A percentile compares a stretch with the other conserved stretches of the same genome.
phyloP scores from a whole-genome alignment of 352 stramenopile species.

The Phytophthora pistaciae region DNA sequence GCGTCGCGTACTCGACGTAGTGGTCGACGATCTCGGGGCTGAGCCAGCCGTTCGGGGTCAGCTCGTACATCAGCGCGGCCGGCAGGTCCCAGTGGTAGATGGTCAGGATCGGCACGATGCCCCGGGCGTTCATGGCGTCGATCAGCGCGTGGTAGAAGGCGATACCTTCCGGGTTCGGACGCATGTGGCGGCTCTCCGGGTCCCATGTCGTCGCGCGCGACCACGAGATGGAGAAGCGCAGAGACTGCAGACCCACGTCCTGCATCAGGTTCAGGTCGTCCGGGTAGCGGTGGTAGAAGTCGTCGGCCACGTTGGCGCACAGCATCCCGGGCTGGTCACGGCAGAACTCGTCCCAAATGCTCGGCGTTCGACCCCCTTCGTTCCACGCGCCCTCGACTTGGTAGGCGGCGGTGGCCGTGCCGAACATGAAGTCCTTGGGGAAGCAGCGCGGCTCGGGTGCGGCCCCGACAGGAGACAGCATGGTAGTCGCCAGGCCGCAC shows the following conservation, averaged over 20 bases:
- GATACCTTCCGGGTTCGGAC: constrained; percentile 34
- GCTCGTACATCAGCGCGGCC: constrained; percentile 34
- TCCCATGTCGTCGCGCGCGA: constrained; percentile 42
- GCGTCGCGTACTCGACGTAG: constrained; percentile 75
- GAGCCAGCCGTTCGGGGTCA: constrained; percentile 46
- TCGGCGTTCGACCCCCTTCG: constrained; percentile 29
- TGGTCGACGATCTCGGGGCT: constrained; percentile 29
- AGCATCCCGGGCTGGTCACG: constrained; percentile 54
- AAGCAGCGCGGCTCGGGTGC: constrained; percentile 27
- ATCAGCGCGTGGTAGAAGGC: constrained; percentile 44
- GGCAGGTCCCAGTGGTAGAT: constrained; percentile 39
- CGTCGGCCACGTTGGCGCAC: constrained; percentile 88
- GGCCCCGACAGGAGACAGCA: constrained; percentile 7
- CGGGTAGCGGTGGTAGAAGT: constrained; percentile 90
- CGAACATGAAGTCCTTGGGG: constrained; percentile 38
- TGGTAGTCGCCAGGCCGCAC: neutral
- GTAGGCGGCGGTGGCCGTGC: constrained; percentile 33
- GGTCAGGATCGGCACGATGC: constrained; percentile 36
- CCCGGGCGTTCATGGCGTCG: constrained; percentile 22
- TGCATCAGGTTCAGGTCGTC: constrained; percentile 92
- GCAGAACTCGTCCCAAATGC: constrained; percentile 38
- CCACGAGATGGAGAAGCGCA: constrained; percentile 63
- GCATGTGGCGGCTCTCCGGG: constrained; percentile 18
- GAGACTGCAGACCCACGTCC: constrained; percentile 83
- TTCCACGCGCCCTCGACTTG: constrained; percentile 37